phyloP scores from a whole-genome alignment of 2,329 filamentous ascomycete genomes.

The Colletotrichum tropicale region DNA sequence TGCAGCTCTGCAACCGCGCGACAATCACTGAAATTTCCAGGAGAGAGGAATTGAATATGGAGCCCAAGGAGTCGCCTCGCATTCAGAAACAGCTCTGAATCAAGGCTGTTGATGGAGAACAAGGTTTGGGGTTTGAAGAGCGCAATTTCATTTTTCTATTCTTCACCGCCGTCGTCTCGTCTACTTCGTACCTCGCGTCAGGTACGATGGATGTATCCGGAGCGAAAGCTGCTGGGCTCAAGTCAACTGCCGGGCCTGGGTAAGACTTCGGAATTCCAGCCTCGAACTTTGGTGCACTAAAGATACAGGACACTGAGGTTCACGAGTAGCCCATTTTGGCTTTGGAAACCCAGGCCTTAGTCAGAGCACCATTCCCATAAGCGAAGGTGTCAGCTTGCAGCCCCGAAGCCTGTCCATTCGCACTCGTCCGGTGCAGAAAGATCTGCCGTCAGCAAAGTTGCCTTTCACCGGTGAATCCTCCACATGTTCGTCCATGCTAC shows the following conservation, averaged over 20 bases:
- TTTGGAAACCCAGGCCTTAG: not conserved
- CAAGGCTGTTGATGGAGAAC: not conserved
- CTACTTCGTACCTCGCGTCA: not conserved
- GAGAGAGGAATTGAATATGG: not conserved
- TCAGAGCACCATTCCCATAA: not conserved
- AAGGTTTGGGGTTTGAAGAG: not conserved
- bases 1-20: slow-evolving; percentile 21
- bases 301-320: not conserved
- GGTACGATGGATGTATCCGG: not conserved
- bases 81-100: not conserved
- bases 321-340: not conserved
- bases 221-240: not conserved
- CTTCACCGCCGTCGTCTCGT: not conserved
- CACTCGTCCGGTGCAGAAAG: not conserved
- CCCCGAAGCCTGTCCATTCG: not conserved
- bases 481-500: not conserved
- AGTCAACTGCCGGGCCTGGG: not conserved
- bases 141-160: not conserved
- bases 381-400: not conserved
- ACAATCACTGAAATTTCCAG: not conserved
- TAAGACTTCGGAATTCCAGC: not conserved
- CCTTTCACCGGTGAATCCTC: not conserved
- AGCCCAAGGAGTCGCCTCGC: not conserved
- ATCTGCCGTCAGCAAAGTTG: not conserved
- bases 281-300: not conserved